A percentile compares a stretch with the other conserved stretches of the same genome.
phyloP scores from a whole-genome alignment of 2,329 filamentous ascomycete species.

The Verticillium longisporum region DNA sequence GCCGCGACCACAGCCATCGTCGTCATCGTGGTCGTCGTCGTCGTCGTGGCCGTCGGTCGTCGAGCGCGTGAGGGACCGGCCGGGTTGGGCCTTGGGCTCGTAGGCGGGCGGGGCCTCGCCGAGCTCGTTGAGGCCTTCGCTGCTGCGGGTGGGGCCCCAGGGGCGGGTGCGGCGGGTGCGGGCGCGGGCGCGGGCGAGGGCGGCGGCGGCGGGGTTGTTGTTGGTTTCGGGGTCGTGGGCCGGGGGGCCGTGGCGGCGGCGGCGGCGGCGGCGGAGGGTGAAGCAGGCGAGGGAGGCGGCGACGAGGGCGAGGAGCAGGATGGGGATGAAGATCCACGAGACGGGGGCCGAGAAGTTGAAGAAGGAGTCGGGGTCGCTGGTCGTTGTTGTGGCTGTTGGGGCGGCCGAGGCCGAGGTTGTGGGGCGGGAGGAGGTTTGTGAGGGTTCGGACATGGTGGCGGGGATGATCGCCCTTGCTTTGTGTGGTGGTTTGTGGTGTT shows the following conservation, averaged over 20 bases:
- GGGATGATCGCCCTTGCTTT: neutral
- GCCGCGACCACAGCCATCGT: neutral
- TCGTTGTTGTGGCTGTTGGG: neutral
- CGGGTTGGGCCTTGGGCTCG: conserved; percentile 21
- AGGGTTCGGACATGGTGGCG: neutral
- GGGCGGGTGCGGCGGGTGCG: conserved; percentile 2
- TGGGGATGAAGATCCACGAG: conserved; percentile 47
- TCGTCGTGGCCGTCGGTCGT: neutral
- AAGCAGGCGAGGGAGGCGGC: conserved; percentile 29
- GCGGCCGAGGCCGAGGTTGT: neutral
- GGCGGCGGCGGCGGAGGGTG: conserved; percentile 35
- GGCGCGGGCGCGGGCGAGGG: conserved; percentile 7
- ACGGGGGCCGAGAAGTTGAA: conserved; percentile 48
- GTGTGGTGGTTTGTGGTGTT: no score
- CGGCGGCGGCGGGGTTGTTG: neutral
- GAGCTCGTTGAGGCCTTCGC: conserved; percentile 56
- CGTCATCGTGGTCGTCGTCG: neutral
- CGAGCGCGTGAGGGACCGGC: conserved; percentile 3
- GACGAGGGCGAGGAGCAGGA: conserved; percentile 33
- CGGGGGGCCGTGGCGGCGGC: conserved; percentile 15
- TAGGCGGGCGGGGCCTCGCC: conserved; percentile 63
- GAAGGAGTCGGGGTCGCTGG: conserved; percentile 13
- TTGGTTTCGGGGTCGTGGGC: conserved; percentile 2
- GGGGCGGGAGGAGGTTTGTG: neutral
- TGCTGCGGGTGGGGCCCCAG: conserved; percentile 18